Evolutionary conservation across 148 eudicot species (phyloP).

Genomic region (Chenopodium formosanum): DNA sequence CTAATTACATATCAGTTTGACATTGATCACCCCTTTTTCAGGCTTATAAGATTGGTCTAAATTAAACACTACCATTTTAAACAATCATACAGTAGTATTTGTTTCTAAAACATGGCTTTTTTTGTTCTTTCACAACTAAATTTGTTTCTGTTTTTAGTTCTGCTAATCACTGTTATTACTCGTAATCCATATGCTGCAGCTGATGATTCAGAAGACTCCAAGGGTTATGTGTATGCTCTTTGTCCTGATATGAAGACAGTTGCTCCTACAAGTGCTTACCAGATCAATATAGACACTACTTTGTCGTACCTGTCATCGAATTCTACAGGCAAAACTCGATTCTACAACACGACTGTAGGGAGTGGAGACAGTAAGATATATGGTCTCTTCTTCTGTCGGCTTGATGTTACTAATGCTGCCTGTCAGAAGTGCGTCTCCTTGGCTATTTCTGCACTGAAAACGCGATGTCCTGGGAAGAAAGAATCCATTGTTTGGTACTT

Average conservation of each 20-base stretch:
- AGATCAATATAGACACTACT: slow-evolving; percentile 17
- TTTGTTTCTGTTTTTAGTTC: not conserved
- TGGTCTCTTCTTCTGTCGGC: slow-evolving; percentile 34
- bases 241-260: slow-evolving; percentile 27
- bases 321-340: slow-evolving; percentile 8
- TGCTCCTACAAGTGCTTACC: slow-evolving; percentile 21
- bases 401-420: slow-evolving; percentile 22
- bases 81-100: not conserved
- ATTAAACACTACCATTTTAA: not conserved
- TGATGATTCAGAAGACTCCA: not conserved
- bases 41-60: not conserved
- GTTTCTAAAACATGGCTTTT: slow-evolving; percentile 9
- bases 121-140: not conserved
- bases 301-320: slow-evolving; percentile 21
- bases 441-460: slow-evolving; percentile 22
- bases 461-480: slow-evolving; percentile 33
- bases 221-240: slow-evolving; percentile 30
- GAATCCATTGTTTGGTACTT: slow-evolving; percentile 37
- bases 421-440: slow-evolving; percentile 26
- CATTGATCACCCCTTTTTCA: not conserved
- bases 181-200: slow-evolving; percentile 4
- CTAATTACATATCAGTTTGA: not conserved
- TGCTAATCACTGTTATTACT: not conserved
- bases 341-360: slow-evolving; percentile 37
- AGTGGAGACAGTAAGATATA: slow-evolving; percentile 18